Conservation (phyloP, 192 early-diverging fungal genomes). For the Glomus cerebriforme region DNA sequence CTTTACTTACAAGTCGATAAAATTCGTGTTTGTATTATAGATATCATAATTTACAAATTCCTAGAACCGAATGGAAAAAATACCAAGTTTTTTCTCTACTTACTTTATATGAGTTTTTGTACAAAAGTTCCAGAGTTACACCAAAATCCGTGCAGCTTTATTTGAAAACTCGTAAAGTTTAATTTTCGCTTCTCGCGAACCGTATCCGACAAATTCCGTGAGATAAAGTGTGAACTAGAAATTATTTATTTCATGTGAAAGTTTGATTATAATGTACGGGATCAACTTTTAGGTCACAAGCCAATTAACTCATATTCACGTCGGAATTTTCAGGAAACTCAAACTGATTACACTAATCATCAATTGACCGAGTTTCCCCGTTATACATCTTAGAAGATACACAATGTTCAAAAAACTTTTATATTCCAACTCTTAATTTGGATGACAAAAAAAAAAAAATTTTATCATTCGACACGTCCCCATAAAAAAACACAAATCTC, state of each 20-base stretch:
- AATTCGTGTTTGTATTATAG: neutral
- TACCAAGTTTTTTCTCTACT: neutral
- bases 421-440: too few relatives aligned
- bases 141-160: neutral
- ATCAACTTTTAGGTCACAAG: too few relatives aligned
- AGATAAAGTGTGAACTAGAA: too few relatives aligned
- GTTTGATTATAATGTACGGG: too few relatives aligned
- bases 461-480: too few relatives aligned
- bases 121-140: neutral
- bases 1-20: neutral
- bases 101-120: neutral
- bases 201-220: neutral
- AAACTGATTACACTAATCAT: too few relatives aligned
- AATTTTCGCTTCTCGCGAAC: neutral
- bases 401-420: too few relatives aligned
- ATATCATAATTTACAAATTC: neutral
- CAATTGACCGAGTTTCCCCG: neutral
- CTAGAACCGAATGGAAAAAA: neutral
- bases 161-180: neutral
- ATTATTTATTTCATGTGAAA: too few relatives aligned
- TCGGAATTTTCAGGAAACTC: neutral
- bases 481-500: too few relatives aligned
- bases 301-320: neutral
- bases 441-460: too few relatives aligned
- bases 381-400: too few relatives aligned